Evolutionary conservation across 805 yeast genomes (phyloP).

Genomic region (Metschnikowia lochheadii): DNA sequence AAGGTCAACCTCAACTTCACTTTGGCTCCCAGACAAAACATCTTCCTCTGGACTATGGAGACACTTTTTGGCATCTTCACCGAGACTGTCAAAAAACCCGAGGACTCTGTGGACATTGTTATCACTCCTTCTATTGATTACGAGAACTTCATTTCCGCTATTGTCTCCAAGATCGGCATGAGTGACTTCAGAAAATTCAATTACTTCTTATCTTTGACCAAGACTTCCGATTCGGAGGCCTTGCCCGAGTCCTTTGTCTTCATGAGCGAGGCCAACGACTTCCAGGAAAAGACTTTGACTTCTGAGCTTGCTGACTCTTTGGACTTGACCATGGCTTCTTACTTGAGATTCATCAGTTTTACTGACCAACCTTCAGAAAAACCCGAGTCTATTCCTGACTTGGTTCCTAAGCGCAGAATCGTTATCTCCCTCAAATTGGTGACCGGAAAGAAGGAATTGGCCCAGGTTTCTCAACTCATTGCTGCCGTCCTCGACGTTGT

Average conservation of each 20-base stretch:
- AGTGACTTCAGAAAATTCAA: conserved; percentile 66
- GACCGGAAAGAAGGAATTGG: conserved; percentile 45
- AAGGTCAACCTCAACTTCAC: conserved; percentile 57
- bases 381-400: conserved; percentile 59
- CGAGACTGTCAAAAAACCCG: conserved; percentile 49
- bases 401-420: conserved; percentile 50
- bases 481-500: conserved; percentile 55
- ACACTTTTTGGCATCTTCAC: conserved; percentile 53
- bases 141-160: conserved; percentile 74
- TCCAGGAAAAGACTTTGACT: conserved; percentile 61
- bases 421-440: conserved; percentile 54
- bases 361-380: conserved; percentile 80
- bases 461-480: conserved; percentile 47
- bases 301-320: conserved; percentile 36
- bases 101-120: conserved; percentile 57
- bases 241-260: conserved; percentile 74
- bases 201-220: conserved; percentile 82
- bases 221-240: conserved; percentile 65
- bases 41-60: conserved; percentile 66
- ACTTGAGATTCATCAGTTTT: conserved; percentile 66
- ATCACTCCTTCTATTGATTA: conserved; percentile 53
- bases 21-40: conserved; percentile 76
- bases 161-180: conserved; percentile 85
- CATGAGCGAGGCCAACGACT: conserved; percentile 86
- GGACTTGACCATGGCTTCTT: conserved; percentile 42